phyloP scores from a whole-genome alignment of 106 monocot species.

The Dendrobium nobile region DNA sequence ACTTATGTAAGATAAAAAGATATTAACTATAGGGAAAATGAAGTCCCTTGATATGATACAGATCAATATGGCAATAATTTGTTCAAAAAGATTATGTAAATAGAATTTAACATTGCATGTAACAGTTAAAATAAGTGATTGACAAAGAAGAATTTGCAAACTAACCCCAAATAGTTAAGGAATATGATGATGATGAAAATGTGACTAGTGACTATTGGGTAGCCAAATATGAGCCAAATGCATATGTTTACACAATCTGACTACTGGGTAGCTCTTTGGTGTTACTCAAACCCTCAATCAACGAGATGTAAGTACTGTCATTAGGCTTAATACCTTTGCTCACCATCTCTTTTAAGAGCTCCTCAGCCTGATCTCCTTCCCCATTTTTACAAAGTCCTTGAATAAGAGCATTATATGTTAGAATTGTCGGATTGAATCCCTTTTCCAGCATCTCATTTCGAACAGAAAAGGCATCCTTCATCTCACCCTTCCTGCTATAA shows the following conservation, averaged over 20 bases:
- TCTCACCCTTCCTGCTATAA: slow-evolving; percentile 66
- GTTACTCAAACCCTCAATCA: slow-evolving; percentile 45
- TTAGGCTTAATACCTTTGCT: slow-evolving; percentile 58
- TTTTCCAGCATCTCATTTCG: slow-evolving; percentile 58
- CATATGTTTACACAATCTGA: slow-evolving; percentile 12
- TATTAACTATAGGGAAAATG: too few species aligned
- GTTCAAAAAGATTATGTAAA: too few species aligned
- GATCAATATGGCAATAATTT: too few species aligned
- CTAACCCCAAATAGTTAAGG: too few species aligned
- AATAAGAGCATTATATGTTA: slow-evolving; percentile 82
- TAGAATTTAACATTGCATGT: too few species aligned
- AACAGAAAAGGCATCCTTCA: slow-evolving; percentile 48
- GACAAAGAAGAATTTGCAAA: too few species aligned
- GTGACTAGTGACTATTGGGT: background rate
- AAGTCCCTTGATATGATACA: too few species aligned
- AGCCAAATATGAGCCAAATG: background rate
- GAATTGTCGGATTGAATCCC: slow-evolving; percentile 72
- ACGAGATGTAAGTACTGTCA: slow-evolving; percentile 70
- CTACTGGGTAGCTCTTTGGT: slow-evolving; percentile 8
- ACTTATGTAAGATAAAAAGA: too few species aligned
- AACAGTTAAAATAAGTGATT: too few species aligned
- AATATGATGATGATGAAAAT: too few species aligned
- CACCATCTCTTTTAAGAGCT: slow-evolving; percentile 71
- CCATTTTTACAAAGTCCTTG: slow-evolving; percentile 64
- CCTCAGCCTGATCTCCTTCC: slow-evolving; percentile 57